Evolutionary conservation across 2,329 filamentous ascomycete genomes (phyloP).

Genomic region (Fusarium sp.): DNA sequence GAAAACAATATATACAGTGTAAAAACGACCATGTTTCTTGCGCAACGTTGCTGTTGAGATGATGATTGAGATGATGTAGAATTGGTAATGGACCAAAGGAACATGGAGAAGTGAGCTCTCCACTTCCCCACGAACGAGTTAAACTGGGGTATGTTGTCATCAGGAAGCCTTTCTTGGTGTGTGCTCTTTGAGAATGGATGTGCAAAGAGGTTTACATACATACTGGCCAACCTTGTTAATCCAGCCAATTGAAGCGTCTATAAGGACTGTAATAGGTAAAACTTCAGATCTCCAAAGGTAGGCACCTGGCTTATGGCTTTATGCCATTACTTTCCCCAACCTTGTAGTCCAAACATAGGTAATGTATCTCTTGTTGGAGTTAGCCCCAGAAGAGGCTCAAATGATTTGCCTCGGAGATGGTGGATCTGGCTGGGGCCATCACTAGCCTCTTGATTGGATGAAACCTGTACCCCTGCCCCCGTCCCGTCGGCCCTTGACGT

Average conservation of each 20-base stretch:
- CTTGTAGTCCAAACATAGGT: not conserved
- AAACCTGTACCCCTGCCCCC: not conserved
- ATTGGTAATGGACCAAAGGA: conserved; percentile 3
- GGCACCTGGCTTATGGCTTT: no score
- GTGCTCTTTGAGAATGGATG: not conserved
- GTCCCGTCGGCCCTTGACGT: conserved; percentile 25
- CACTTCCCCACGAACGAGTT: conserved; percentile 24
- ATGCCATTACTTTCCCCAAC: not conserved
- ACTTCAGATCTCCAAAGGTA: not conserved
- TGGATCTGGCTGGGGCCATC: not conserved
- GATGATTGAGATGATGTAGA: not conserved
- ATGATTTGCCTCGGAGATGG: conserved; percentile 29
- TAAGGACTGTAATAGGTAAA: not conserved
- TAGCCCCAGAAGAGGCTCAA: conserved; percentile 32
- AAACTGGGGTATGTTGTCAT: conserved; percentile 11
- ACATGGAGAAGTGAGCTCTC: conserved; percentile 7
- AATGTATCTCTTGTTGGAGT: not conserved
- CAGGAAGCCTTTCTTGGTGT: not conserved
- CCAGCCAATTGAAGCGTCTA: not conserved
- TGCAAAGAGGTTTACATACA: not conserved
- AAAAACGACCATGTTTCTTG: not conserved
- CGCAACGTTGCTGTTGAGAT: not conserved
- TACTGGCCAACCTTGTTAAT: not conserved
- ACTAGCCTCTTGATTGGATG: not conserved
- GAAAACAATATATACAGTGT: not conserved